These are phyloP conservation scores for Colletotrichum gloeosporioides DNA, from an alignment of 2,329 filamentous ascomycete genomes.

Conservation along the genomic window DNA sequence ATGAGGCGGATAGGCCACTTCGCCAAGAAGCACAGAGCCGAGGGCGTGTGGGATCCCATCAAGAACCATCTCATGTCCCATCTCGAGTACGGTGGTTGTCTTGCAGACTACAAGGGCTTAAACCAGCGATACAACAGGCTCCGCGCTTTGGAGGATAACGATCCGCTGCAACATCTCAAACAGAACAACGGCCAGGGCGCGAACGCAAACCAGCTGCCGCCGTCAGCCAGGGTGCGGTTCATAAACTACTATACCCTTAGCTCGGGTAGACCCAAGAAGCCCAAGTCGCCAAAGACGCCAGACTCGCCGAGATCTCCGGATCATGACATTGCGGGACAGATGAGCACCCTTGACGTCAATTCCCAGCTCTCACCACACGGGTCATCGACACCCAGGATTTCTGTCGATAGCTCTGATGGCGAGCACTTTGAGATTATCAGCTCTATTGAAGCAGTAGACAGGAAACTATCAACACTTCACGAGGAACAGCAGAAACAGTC, in stretches of 20 bases:
- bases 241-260: conserved; percentile 92
- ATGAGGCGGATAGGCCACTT: conserved; percentile 76
- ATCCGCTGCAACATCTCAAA: conserved; percentile 50
- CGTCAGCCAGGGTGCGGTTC: conserved; percentile 70
- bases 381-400: conserved; percentile 43
- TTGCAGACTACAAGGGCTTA: conserved; percentile 77
- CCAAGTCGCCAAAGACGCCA: conserved; percentile 31
- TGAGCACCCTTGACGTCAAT: neutral
- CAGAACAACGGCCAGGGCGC: conserved; percentile 23
- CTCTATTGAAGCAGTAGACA: neutral
- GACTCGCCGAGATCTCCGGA: neutral
- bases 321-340: neutral
- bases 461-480: neutral
- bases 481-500: neutral
- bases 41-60: conserved; percentile 73
- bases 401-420: conserved; percentile 49
- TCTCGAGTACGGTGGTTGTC: conserved; percentile 80
- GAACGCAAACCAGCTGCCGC: conserved; percentile 32
- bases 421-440: conserved; percentile 22
- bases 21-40: conserved; percentile 76
- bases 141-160: conserved; percentile 73
- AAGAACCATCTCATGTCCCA: conserved; percentile 79
- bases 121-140: conserved; percentile 73
- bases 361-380: conserved; percentile 1
- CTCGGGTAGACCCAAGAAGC: conserved; percentile 69